phyloP scores from a whole-genome alignment of 2,329 filamentous ascomycete genomes.

The Plenodomus lindquistii region DNA sequence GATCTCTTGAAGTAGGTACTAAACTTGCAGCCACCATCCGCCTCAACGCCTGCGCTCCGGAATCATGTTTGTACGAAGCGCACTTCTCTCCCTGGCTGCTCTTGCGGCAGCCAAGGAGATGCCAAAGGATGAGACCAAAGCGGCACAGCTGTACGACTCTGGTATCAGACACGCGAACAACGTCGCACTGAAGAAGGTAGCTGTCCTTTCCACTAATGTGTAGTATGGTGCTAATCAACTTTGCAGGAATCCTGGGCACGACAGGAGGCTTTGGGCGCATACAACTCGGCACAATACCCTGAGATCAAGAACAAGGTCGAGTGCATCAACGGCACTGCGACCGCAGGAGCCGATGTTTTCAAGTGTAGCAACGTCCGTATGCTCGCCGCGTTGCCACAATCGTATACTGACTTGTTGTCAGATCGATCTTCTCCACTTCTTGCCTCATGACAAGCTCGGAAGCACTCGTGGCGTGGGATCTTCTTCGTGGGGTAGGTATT shows the following conservation, averaged over 20 bases:
- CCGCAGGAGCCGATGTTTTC: constrained; percentile 42
- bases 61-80: constrained; percentile 35
- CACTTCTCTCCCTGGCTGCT: constrained; percentile 38
- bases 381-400: neutral
- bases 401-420: constrained; percentile 11
- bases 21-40: neutral
- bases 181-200: constrained; percentile 39
- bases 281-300: constrained; percentile 40
- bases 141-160: constrained; percentile 45
- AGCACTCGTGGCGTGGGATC: constrained; percentile 50
- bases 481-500: constrained; percentile 51
- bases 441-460: constrained; percentile 58
- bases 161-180: constrained; percentile 46
- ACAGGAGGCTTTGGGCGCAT: constrained; percentile 37
- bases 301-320: constrained; percentile 38
- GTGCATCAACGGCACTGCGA: constrained; percentile 45
- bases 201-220: neutral
- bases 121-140: constrained; percentile 39
- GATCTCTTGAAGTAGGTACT: neutral
- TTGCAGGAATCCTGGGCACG: constrained; percentile 44
- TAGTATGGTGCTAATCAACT: constrained; percentile 18
- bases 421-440: constrained; percentile 61
- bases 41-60: neutral
- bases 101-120: constrained; percentile 41
- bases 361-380: constrained; percentile 30